Evolutionary conservation across 805 yeast genomes (phyloP), one percentile per base, ranked within the genome.

Genomic region (Citeromyces nyonsensis): DNA sequence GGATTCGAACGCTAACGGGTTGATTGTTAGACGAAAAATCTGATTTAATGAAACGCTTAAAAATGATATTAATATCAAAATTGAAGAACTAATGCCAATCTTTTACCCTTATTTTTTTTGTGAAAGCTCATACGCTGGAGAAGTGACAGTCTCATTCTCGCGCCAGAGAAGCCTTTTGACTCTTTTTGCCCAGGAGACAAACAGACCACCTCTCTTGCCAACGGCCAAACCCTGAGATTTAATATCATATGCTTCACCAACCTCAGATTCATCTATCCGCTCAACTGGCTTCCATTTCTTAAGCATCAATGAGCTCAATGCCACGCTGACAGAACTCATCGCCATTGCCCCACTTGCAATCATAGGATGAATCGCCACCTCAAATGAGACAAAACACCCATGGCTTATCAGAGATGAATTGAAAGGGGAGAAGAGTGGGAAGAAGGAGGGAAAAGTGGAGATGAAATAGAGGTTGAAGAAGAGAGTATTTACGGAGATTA

Each of bases 301-400:
- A 43, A 88, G 59, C 44, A 72, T 49, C 37, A 88, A 58, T 0
- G 95, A 84, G 39, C 81, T 80, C 30, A 77, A 44, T 18, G 88
- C 86, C 14, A 88, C 97, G 43, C 94, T 80, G 2, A 84, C 75
- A 1, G 95, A 82, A 40, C 95, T 82, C 44, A 84, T 63, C 1
- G 95, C 94, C 97, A 91, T 91, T 1, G 95, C 80, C 10, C 75
- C 69, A 28, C 91, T 84, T 1, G 97, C 97, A 47, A 83, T 69
- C 49, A 83, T 74, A 3, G 97, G 98, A 33, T 83, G 82, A 42
- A 86, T 56, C 34, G 78, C 68, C 32, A 83, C 61, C 25, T 79
- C 76, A 55, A 77, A 73, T 2, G 94, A 94, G 24, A 69, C 54
- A 74, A 66, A 34, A 88, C 61, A 1, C 96, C 96, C 76, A 93